A percentile compares a stretch with the other conserved stretches of the same genome.
Conservation (phyloP, 345 rosid species). For the Cardamine resedifolia region DNA sequence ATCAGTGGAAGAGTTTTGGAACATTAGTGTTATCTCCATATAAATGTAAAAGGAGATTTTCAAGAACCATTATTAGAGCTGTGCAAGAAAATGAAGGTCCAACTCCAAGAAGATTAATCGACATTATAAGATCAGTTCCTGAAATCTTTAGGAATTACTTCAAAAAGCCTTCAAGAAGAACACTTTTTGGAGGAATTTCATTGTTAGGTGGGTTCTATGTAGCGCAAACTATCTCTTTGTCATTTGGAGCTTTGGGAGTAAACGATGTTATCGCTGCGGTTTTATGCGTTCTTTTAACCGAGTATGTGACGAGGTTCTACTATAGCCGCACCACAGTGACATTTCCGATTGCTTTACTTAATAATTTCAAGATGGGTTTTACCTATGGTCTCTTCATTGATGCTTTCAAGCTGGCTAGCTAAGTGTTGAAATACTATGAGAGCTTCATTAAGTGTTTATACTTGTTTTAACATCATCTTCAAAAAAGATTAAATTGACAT, state of each 20-base stretch:
- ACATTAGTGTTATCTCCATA: conserved; percentile 27
- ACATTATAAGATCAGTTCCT: conserved; percentile 71
- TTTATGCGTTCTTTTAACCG: conserved; percentile 78
- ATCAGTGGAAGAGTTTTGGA: conserved; percentile 17
- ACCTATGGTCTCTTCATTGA: conserved; percentile 96
- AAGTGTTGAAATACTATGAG: not conserved
- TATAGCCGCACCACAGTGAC: conserved; percentile 85
- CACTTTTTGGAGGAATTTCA: conserved; percentile 89
- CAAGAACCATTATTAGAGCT: conserved; percentile 51
- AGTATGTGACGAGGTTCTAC: conserved; percentile 80
- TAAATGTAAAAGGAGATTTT: conserved; percentile 30
- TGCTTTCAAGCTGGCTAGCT: conserved; percentile 93
- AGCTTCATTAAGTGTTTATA: not conserved
- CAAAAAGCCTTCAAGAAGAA: conserved; percentile 74
- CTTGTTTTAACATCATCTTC: not conserved
- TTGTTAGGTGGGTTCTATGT: conserved; percentile 88
- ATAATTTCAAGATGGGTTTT: conserved; percentile 97
- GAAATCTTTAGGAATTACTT: conserved; percentile 76
- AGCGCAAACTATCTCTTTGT: conserved; percentile 86
- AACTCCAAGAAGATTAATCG: conserved; percentile 65
- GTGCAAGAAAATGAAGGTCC: conserved; percentile 74
- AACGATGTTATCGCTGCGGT: conserved; percentile 95
- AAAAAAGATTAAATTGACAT: too few relatives aligned
- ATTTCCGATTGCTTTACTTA: conserved; percentile 80
- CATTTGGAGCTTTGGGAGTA: conserved; percentile 92